Base-by-base conservation (phyloP, 768 basidiomycete species). In the Tylopilus sp. region DNA sequence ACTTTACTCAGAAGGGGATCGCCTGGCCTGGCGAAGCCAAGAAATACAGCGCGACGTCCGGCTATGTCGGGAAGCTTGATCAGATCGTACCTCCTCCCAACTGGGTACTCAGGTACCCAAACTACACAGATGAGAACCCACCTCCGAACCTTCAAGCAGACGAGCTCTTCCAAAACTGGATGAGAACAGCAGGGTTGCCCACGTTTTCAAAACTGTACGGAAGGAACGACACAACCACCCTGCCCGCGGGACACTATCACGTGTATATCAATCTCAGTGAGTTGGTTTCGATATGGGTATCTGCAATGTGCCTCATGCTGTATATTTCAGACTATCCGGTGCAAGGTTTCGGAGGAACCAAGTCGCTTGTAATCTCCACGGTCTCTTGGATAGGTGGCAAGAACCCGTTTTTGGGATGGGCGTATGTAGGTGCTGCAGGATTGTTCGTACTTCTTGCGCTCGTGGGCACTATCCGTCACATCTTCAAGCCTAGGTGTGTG, bases 151-250 rank as follows among this genome's bases (percentile, higher is more conserved):
- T 98, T 31, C 72, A 75, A 47, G 57, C 59, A 2, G 86, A 98
- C 63, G 90, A 98, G 69, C 94, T 90, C 61, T 98, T 99, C 76
- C 95, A 98, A 71, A 95, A 95, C 66, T 99, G 97, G 97, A 99
- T 99, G 97, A 82, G 95, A 52, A 97, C 95, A 2, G 92, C 97
- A 1, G 97, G 95, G 12, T 70, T 98, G 42, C 97, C 97, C 9
- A 98, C 95, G 6, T 99, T 99, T 69, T 85, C 92, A 28, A 98
- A 99, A 72, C 74, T 99, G 20, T 98, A 88, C 63, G 94, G 88
- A 15, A 78, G 95, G 56, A 98, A 98, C 66, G 95, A 98, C 62
- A 69, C 81, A 25, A 77, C 86, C 45, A 73, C 70, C 21, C 81
- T 99, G 77, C 59, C 61, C 18, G 77, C 82, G 48, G 97, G 94